Percentiles rank a stretch among this genome's conserved stretches.
phyloP scores from a whole-genome alignment of 106 monocot genomes.

The Xerophyta viscosa region DNA sequence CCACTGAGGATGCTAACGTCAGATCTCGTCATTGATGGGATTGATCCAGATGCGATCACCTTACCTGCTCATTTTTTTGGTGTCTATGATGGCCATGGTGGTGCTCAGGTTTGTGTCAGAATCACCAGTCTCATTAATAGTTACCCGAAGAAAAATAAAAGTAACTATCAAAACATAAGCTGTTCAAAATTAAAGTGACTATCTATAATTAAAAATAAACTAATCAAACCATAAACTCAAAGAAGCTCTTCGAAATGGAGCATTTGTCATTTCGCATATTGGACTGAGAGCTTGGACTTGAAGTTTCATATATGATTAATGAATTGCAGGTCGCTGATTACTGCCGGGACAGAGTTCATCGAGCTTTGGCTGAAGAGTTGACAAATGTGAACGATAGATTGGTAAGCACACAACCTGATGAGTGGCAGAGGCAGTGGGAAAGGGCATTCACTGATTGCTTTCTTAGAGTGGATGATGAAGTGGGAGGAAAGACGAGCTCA shows the following conservation, averaged over 20 bases:
- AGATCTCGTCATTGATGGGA: conserved; percentile 12
- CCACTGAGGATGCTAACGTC: conserved; percentile 40
- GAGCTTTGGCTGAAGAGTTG: conserved; percentile 39
- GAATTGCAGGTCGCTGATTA: no score
- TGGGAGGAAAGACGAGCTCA: conserved; percentile 38
- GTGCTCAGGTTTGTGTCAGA: conserved; percentile 38
- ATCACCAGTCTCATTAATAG: no score
- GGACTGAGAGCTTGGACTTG: no score
- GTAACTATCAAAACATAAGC: no score
- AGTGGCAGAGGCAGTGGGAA: conserved; percentile 47
- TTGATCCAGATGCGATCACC: conserved; percentile 14
- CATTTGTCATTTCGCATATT: no score
- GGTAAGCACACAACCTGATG: neutral
- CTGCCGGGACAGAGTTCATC: conserved; percentile 51
- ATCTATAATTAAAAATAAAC: no score
- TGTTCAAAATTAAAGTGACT: no score
- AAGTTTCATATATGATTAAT: no score
- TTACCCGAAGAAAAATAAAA: no score
- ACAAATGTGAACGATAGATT: conserved; percentile 1
- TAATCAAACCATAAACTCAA: no score
- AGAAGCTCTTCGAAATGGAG: no score
- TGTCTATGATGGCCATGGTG: conserved; percentile 74
- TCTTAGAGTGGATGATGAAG: conserved; percentile 55
- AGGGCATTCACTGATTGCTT: conserved; percentile 45
- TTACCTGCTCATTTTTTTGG: conserved; percentile 57